Evolutionary conservation across 495 filamentous ascomycete species (phyloP), one percentile per base, ranked within the genome.

Genomic region (Penicillium cosmopolitanum): DNA sequence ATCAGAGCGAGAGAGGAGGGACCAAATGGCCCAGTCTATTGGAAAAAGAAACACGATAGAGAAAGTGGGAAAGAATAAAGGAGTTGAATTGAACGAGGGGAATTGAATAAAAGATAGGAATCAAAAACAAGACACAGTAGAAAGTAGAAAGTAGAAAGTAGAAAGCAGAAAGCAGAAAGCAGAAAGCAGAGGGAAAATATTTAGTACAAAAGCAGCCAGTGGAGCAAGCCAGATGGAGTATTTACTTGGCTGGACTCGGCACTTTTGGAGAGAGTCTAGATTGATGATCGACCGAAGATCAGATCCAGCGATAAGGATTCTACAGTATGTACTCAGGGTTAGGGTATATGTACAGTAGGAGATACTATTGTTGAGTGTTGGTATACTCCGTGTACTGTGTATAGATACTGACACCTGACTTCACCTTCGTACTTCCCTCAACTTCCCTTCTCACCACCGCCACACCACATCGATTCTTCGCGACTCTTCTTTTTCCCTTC

Each of bases 1-100:
- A 70, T 70, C 35, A 38, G 48, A 50, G 56, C 25, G 51, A 21
- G 19, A 51, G 44, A 58, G 50, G 47, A 43, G 13, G 50, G 50
- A 21, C 28, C 50, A 13, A 25, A 40, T 38, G 25, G 23, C 15
- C 33, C 50, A 12, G 28, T 11, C 6, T 52, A 34, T 25, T 18
- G 16, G n/a, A 10, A 52, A 28, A 19, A 33, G 47, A 50, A 50
- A 50, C 21, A 33, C 18, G 25, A 33, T 12, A 50, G 10, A 18
- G 5, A 15, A 33, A 31, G 46, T 5, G 8, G 28, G 47, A 13
- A 33, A 50, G 11, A 16, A 13, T 10, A 31, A 28, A 33, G 4
- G 16, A 19, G 1, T 44, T 12, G 42, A 44, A 9, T 8, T 16
- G n/a, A 43, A 18, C 40, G 35, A 38, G 15, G 35, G 15, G 3